phyloP scores from a whole-genome alignment of 495 filamentous ascomycete genomes.

The Hyaloscypha hepaticicola region DNA sequence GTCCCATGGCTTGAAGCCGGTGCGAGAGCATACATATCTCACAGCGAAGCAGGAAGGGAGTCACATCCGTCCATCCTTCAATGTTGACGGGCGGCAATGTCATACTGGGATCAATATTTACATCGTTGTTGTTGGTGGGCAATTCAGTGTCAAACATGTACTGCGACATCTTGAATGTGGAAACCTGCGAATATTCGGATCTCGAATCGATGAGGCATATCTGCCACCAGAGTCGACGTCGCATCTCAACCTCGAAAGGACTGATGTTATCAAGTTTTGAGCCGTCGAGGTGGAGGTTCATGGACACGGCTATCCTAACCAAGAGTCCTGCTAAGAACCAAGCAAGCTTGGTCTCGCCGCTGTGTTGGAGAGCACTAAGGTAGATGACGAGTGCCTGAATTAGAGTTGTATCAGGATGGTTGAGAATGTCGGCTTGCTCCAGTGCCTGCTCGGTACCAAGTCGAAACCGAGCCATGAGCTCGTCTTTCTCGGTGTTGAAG shows the following conservation, averaged over 20 bases:
- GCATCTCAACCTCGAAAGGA: neutral
- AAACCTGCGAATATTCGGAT: neutral
- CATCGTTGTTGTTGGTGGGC: neutral
- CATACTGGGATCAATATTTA: neutral
- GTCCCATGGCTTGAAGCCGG: neutral
- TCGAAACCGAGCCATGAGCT: neutral
- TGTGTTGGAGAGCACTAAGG: neutral
- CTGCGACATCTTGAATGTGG: neutral
- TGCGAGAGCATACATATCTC: neutral
- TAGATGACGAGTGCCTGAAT: neutral
- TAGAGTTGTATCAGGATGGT: neutral
- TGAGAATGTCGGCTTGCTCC: neutral
- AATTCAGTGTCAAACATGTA: neutral
- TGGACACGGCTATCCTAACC: neutral
- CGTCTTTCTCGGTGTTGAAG: neutral
- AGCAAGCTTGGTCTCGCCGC: neutral
- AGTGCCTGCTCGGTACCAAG: neutral
- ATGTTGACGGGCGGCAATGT: neutral
- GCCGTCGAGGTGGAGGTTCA: neutral
- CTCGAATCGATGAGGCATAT: neutral
- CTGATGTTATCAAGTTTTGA: neutral
- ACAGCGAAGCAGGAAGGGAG: neutral
- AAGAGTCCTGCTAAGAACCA: neutral
- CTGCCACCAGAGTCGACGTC: conserved; percentile 7
- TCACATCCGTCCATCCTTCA: neutral